These are phyloP conservation scores for Backusella morwellensis DNA, from an alignment of 192 early-diverging fungal species.

Conservation along the genomic window DNA sequence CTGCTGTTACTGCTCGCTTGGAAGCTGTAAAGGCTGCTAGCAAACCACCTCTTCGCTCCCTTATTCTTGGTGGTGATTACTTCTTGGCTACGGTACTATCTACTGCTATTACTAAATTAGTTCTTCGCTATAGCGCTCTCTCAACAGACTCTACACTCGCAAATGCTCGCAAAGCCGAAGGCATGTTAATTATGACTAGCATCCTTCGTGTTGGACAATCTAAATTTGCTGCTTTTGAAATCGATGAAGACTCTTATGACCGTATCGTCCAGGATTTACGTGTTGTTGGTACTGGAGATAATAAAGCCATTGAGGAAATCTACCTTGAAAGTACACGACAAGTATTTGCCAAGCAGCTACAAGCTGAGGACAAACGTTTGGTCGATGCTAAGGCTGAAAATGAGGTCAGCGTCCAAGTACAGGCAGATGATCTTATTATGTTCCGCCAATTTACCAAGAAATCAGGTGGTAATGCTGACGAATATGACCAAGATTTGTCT, in stretches of 20 bases:
- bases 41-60: constrained; percentile 74
- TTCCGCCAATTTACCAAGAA: constrained; percentile 88
- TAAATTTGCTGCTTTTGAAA: constrained; percentile 73
- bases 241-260: constrained; percentile 97
- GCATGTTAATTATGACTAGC: constrained; percentile 97
- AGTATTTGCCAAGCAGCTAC: constrained; percentile 63
- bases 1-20: constrained; percentile 41
- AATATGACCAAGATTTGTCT: constrained; percentile 88
- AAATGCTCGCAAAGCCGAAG: constrained; percentile 87
- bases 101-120: constrained; percentile 87
- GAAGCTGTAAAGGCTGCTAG: constrained; percentile 54
- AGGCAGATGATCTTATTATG: constrained; percentile 85
- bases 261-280: constrained; percentile 88
- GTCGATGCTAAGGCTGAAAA: constrained; percentile 65
- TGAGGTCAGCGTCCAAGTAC: constrained; percentile 61
- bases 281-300: constrained; percentile 61
- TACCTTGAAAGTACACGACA: constrained; percentile 57
- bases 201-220: constrained; percentile 93
- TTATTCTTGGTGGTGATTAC: constrained; percentile 92
- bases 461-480: constrained; percentile 58
- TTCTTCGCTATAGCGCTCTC: constrained; percentile 68
- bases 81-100: constrained; percentile 88
- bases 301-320: constrained; percentile 53
- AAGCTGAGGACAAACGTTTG: constrained; percentile 63
- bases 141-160: constrained; percentile 46